Conservation (phyloP, 148 eudicot species). For the Arctostaphylos glauca region DNA sequence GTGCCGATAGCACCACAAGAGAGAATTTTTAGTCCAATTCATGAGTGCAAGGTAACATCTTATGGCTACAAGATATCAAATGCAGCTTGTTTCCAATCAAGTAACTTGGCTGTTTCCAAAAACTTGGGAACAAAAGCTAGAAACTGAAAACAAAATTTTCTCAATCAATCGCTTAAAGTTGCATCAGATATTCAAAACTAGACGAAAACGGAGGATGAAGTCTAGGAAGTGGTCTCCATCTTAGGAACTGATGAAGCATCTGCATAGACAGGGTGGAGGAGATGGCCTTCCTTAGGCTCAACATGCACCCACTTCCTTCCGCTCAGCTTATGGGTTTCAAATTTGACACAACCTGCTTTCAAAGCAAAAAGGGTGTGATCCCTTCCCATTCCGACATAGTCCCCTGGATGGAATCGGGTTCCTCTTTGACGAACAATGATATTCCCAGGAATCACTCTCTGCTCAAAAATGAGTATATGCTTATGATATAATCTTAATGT, state of each 20-base stretch:
- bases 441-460: slow-evolving; percentile 85
- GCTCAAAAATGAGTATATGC: slow-evolving; percentile 16
- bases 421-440: slow-evolving; percentile 84
- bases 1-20: not conserved
- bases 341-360: slow-evolving; percentile 79
- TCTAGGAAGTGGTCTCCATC: slow-evolving; percentile 28
- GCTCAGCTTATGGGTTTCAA: slow-evolving; percentile 71
- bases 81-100: not conserved
- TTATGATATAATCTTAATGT: not conserved
- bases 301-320: slow-evolving; percentile 91
- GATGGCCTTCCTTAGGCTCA: slow-evolving; percentile 81
- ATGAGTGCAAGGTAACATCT: not conserved
- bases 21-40: not conserved
- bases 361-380: slow-evolving; percentile 86
- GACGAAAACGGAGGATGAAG: not conserved
- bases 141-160: not conserved
- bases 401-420: slow-evolving; percentile 72
- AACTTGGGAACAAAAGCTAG: not conserved
- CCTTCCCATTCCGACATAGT: slow-evolving; percentile 88
- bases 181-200: not conserved
- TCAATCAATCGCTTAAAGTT: not conserved
- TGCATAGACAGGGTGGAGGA: slow-evolving; percentile 73
- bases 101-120: not conserved
- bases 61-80: not conserved
- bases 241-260: slow-evolving; percentile 22